Base-by-base conservation (phyloP, 495 filamentous ascomycete species). In the Mytilinidion resinicola region DNA sequence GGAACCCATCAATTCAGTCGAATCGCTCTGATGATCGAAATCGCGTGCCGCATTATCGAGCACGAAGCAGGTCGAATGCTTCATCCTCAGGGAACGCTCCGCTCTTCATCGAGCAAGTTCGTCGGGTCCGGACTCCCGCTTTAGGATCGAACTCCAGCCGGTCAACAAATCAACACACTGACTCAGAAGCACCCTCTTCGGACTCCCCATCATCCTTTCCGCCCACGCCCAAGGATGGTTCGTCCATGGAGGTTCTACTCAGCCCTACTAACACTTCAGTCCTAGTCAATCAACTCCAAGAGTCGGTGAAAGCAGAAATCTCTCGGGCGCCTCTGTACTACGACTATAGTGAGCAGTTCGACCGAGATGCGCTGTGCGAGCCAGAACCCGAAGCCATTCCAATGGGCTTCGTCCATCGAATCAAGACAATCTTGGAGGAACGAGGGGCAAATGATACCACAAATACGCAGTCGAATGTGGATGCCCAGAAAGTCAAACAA, bases 121-220 rank as follows among this genome's bases (percentile, higher is more conserved):
- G 62, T 14, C 38, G 35, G 48, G n/a, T 30, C 19, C 54, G 53
- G 43, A 60, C 12, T 38, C 44, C 55, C n/a, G 55, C 47, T 5
- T 56, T 55, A 35, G 58, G 36, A 33, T 61, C 62, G 1, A 36
- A 58, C 25, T 65, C 48, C 3, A 65, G 62, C 41, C 48, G 54
- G 17, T 61, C 54, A 15, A 61, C 54, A 8, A 61, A 57, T 38
- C 62, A 17, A 51, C 57, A 50, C 15, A 58, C 58, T 0, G 66
- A 69, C 33, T 63, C 61, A 34, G 64, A 67, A 3, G 57, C 59
- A 12, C 65, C 69, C 1, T 70, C 69, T 8, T 72, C 69, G 0
- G 69, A 72, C 46, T 56, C 66, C 5, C 68, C 67, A 33, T 69
- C 56, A n/a, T 54, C 62, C 6, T 53, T 21, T 15, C 69, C 69